Percentiles rank a stretch among this genome's conserved stretches.
Conservation (phyloP, 2,329 filamentous ascomycete species). For the Daldinia eschscholtzii region DNA sequence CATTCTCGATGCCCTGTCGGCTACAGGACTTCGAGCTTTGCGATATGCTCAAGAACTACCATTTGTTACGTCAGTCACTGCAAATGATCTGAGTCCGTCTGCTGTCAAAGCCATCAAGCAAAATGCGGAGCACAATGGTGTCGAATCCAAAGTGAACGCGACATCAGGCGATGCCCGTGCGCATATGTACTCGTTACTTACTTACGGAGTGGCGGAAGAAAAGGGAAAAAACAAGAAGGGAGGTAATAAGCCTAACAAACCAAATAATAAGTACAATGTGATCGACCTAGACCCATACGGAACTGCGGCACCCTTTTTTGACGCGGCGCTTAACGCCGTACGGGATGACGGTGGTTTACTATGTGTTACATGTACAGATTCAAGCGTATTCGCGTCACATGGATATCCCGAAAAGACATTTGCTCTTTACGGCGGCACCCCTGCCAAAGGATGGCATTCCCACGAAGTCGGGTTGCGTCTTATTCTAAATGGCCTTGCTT, state of each 20-base stretch:
- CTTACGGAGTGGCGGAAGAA: conserved; percentile 63
- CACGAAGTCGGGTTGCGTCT: conserved; percentile 92
- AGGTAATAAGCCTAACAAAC: conserved; percentile 52
- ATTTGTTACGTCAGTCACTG: conserved; percentile 82
- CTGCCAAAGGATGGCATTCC: conserved; percentile 84
- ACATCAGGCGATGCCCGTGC: conserved; percentile 86
- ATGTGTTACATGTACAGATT: conserved; percentile 96
- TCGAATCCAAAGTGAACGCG: conserved; percentile 77
- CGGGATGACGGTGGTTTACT: conserved; percentile 87
- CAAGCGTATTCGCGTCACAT: conserved; percentile 92
- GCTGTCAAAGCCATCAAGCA: conserved; percentile 84
- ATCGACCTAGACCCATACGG: conserved; percentile 98
- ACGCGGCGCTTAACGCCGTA: conserved; percentile 88
- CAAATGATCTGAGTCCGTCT: conserved; percentile 86
- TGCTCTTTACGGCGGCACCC: conserved; percentile 91
- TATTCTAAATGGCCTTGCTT: conserved; percentile 84
- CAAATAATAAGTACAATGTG: conserved; percentile 83
- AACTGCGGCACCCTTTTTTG: conserved; percentile 91
- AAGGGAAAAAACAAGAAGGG: conserved; percentile 56
- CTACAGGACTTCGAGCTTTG: conserved; percentile 89
- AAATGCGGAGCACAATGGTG: conserved; percentile 86
- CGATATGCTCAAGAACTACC: conserved; percentile 94
- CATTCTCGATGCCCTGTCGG: conserved; percentile 95
- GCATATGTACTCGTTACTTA: conserved; percentile 86
- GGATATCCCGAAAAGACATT: conserved; percentile 96